Evolutionary conservation across 257 asterid genomes (phyloP).

Genomic region (Przewalskia tangutica): DNA sequence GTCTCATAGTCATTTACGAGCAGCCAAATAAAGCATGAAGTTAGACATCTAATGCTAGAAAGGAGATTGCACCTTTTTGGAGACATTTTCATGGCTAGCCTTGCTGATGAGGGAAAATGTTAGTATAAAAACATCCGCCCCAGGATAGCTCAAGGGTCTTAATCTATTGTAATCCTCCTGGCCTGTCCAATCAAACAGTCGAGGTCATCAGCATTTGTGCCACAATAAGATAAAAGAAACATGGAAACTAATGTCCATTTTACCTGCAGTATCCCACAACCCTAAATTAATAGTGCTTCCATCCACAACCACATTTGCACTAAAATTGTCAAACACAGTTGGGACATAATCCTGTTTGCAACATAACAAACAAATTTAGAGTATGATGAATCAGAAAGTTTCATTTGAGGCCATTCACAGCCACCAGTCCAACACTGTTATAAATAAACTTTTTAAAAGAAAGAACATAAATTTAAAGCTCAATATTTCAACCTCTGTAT

Average conservation of each 20-base stretch:
- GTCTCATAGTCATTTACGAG: background rate
- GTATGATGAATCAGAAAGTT: background rate
- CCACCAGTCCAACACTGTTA: background rate
- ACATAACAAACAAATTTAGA: background rate
- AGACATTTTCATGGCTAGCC: slow-evolving; percentile 80
- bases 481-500: background rate
- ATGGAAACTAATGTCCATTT: background rate
- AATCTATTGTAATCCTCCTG: slow-evolving; percentile 86
- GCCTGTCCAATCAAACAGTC: slow-evolving; percentile 26
- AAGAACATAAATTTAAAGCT: background rate
- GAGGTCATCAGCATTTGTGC: background rate
- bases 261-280: slow-evolving; percentile 93
- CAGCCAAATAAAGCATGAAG: background rate
- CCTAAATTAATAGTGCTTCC: slow-evolving; percentile 76
- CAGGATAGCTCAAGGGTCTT: slow-evolving; percentile 87
- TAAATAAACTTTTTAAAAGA: background rate
- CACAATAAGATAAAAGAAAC: slow-evolving; percentile 5
- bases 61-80: slow-evolving; percentile 42
- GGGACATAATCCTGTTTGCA: slow-evolving; percentile 75
- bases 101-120: slow-evolving; percentile 85
- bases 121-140: slow-evolving; percentile 91
- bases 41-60: background rate
- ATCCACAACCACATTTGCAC: slow-evolving; percentile 79
- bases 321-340: slow-evolving; percentile 84
- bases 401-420: too few species aligned